Evolutionary conservation across 805 yeast genomes (phyloP), one percentile per base, ranked within the genome.

Genomic region (Lipomyces chichibuensis): DNA sequence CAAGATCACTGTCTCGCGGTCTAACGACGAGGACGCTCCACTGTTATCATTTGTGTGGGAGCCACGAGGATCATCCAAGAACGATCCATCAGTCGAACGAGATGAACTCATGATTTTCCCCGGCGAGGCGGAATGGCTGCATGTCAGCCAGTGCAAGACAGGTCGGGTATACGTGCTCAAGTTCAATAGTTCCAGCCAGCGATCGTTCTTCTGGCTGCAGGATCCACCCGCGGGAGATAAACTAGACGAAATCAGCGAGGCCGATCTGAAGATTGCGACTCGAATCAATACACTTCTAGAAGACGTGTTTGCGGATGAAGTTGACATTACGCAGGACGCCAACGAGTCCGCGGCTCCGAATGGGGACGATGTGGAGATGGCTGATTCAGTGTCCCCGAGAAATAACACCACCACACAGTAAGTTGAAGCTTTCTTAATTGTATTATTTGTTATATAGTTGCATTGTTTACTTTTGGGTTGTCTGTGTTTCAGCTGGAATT

Each of bases 61-160:
- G 52, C 91, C 96, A 39, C 85, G 89, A 65, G 85, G 84, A 37
- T 77, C 72, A 56, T 77, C 81, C 37, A 69, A 69, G 53, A 62
- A 67, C 43, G 75, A 77, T 54, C 72, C 74, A n/a, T 64, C 82
- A 20, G 72, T 69, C 29, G 83, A 80, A 60, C 81, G 81, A 57
- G 77, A 76, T 52, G 92, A 88, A 70, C 81, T 90, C 66, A 80
- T 91, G 71, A 84, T 91, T 55, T 87, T 91, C 72, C 95, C 96
- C 0, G 96, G 96, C 1, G 97, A 92, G 74, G 94, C 90, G 62
- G 85, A 88, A 55, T 90, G 92, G 87, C 84, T 84, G 69, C 90
- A 85, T 63, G 85, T 90, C 56, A 77, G 82, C 60, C 85, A 90
- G 35, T 89, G 96, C 77, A 84, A 79, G 55, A 85, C 92, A 0